Conservation (phyloP, 176 grass and related monocot species). For the bread wheat (Triticum aestivum) region IWGSC_CS_RefSeq_v2.1 NC_057807.1:607969896-607970395, state of each 20-base stretch:
- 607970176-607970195: slow-evolving; percentile 44
- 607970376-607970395: background rate
- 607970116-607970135: slow-evolving; percentile 18
- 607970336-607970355: background rate
- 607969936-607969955: background rate
- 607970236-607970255: slow-evolving; percentile 5
- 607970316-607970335: background rate
- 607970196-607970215: slow-evolving; percentile 39
- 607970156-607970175: slow-evolving; percentile 15
- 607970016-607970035: background rate
- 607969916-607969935: background rate
- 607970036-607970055: background rate
- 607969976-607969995: background rate
- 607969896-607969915: background rate
- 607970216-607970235: slow-evolving; percentile 25
- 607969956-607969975: background rate
- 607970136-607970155: background rate
- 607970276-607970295: background rate
- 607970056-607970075: slow-evolving; percentile 4
- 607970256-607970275: background rate
- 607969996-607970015: background rate
- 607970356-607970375: background rate
- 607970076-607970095: slow-evolving; percentile 17
- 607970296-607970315: background rate
- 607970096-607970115: slow-evolving; percentile 2